Evolutionary conservation across 768 basidiomycete genomes (phyloP), one percentile per base, ranked within the genome.

Genomic region (Paxillus ammoniavirescens): DNA sequence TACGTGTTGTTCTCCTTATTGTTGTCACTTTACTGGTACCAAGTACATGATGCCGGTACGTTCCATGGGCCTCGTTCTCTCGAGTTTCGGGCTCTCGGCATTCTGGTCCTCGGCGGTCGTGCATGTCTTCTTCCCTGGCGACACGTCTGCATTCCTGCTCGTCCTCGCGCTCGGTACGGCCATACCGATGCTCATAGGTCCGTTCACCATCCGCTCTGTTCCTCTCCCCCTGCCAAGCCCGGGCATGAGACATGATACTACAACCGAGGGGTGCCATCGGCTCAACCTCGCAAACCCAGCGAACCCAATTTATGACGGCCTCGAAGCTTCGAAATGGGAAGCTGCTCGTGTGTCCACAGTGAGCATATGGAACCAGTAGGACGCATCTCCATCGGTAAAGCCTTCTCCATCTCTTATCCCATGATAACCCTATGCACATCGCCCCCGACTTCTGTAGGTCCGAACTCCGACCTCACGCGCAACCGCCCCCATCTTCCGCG

Each of bases 1-100:
- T 90, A 58, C 53, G 86, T 72, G 8, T 33, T n/a, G 21, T 8
- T 18, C 42, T 28, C 35, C 9, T 13, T 54, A 30, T 18, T 6
- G 26, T 1, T 4, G 6, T 26, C 50, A 48, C n/a, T 38, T 7
- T 28, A 40, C 14, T 30, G 15, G 31, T 26, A 26, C 23, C 23
- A 26, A 26, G 26, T 26, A 4, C 26, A 26, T 26, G 28, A 14
- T n/a, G 8, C 36, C 43, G 36, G 52, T 48, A 26, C 49, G 8
- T n/a, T 21, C 23, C 47, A 28, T 45, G 91, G 87, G 87, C 2
- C 65, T 92, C 8, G 92, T 94, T 33, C 70, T 93, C n/a, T 91
- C 91, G 0, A 93, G 91, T 31, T 93, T 91, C 57, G 93, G 94
- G 0, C 81, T 98, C 15, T 93, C 91, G 0, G 94, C 94, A 0